phyloP scores from a whole-genome alignment of 805 yeast species.

The Grigorovia jiainica region DNA sequence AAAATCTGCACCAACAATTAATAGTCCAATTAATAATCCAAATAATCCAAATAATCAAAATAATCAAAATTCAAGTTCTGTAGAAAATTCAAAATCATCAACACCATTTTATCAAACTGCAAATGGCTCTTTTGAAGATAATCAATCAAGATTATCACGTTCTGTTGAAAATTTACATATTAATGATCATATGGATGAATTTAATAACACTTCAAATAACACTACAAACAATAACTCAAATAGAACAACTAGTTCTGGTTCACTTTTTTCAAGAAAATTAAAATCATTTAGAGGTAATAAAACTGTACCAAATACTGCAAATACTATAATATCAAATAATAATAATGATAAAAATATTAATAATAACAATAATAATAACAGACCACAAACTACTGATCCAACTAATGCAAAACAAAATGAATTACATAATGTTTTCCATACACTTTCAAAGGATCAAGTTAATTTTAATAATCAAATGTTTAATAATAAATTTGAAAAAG shows the following conservation, averaged over 20 bases:
- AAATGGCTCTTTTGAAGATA: neutral
- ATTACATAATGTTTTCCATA: conserved; percentile 1
- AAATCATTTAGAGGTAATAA: conserved; percentile 14
- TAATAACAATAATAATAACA: neutral
- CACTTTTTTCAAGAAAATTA: conserved; percentile 20
- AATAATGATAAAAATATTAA: too few species aligned
- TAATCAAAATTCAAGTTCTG: neutral
- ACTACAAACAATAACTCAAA: neutral
- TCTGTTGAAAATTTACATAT: neutral
- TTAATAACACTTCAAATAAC: neutral
- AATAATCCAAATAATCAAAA: too few species aligned
- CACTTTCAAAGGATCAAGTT: neutral
- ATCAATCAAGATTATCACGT: neutral
- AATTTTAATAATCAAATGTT: neutral
- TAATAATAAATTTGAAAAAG: neutral
- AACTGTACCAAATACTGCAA: conserved; percentile 6
- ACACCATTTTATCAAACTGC: neutral
- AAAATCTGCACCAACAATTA: conserved; percentile 1
- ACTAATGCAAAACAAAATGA: neutral
- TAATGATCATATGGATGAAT: neutral
- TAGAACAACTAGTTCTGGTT: conserved; percentile 19
- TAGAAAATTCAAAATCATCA: neutral
- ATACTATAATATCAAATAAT: neutral
- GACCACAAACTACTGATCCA: conserved; percentile 1
- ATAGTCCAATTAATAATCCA: too few species aligned